Evolutionary conservation across 2,329 filamentous ascomycete species (phyloP).

Genomic region (Ceratocystis albifundus): DNA sequence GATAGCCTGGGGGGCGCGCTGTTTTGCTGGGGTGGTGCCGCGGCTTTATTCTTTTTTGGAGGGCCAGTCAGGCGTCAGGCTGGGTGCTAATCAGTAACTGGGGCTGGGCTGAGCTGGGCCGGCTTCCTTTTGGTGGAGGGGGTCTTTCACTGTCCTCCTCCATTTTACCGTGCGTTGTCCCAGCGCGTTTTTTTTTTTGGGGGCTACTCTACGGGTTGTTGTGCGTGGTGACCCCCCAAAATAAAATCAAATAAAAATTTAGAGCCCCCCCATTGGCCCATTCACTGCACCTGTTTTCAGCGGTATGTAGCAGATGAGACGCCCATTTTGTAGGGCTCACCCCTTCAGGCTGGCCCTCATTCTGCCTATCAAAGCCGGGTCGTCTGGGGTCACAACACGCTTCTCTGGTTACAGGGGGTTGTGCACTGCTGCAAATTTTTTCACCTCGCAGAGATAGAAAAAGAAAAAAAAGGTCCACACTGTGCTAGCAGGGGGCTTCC

Average conservation of each 20-base stretch:
- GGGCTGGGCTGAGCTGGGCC: slow-evolving; percentile 12
- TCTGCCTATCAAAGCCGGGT: background rate
- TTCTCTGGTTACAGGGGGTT: slow-evolving; percentile 12
- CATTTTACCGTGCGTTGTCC: background rate
- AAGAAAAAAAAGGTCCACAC: background rate
- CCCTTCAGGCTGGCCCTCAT: background rate
- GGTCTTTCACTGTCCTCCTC: background rate
- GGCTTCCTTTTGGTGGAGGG: background rate
- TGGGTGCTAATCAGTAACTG: slow-evolving; percentile 22
- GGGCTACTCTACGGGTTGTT: background rate
- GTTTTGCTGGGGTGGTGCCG: slow-evolving; percentile 21
- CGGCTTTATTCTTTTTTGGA: slow-evolving; percentile 23
- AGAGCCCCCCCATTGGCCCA: background rate
- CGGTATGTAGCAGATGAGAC: background rate
- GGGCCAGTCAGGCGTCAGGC: slow-evolving; percentile 17
- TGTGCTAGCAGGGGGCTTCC: slow-evolving; percentile 13
- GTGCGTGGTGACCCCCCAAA: background rate
- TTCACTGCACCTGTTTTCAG: background rate
- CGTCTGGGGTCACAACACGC: background rate
- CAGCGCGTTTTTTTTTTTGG: no score
- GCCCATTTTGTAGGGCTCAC: background rate
- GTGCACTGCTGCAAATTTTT: slow-evolving; percentile 16
- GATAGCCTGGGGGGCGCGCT: slow-evolving; percentile 19
- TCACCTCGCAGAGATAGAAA: background rate
- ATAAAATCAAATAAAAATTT: background rate